Evolutionary conservation across 805 yeast genomes (phyloP).

Genomic region (Suhomyces kilbournensis): DNA sequence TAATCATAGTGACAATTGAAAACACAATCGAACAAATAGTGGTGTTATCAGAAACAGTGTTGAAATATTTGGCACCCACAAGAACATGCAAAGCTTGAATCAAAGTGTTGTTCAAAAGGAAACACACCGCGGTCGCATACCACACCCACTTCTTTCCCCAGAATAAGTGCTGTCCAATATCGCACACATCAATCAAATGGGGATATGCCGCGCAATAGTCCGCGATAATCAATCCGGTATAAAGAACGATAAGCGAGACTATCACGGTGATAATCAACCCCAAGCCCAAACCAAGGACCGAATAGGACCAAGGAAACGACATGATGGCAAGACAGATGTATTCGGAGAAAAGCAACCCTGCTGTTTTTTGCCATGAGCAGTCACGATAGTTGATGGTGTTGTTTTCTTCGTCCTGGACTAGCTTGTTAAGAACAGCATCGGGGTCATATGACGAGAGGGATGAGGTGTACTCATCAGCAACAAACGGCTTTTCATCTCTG

Average conservation of each 20-base stretch:
- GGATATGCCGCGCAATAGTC: slow-evolving; percentile 57
- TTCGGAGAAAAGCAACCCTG: slow-evolving; percentile 58
- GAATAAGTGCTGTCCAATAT: slow-evolving; percentile 56
- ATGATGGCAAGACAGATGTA: slow-evolving; percentile 60
- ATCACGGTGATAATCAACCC: slow-evolving; percentile 54
- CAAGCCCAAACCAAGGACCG: slow-evolving; percentile 57
- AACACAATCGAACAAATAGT: slow-evolving; percentile 53
- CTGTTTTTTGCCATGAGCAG: slow-evolving; percentile 58
- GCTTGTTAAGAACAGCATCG: slow-evolving; percentile 12
- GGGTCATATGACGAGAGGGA: slow-evolving; percentile 7
- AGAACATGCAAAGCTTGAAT: slow-evolving; percentile 59
- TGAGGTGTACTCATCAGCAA: neutral
- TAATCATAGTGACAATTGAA: slow-evolving; percentile 46
- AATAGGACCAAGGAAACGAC: slow-evolving; percentile 67
- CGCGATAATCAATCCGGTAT: slow-evolving; percentile 54
- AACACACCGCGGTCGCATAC: slow-evolving; percentile 56
- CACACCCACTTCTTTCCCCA: slow-evolving; percentile 51
- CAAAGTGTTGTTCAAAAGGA: slow-evolving; percentile 52
- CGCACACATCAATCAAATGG: slow-evolving; percentile 50
- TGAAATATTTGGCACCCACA: slow-evolving; percentile 58
- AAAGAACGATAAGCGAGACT: slow-evolving; percentile 49
- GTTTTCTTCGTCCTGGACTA: slow-evolving; percentile 13
- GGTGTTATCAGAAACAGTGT: slow-evolving; percentile 48
- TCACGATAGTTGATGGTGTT: slow-evolving; percentile 44
- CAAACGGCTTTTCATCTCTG: neutral